Conservation (phyloP, 805 yeast genomes). For the Sugiyamaella lignohabitans region DNA sequence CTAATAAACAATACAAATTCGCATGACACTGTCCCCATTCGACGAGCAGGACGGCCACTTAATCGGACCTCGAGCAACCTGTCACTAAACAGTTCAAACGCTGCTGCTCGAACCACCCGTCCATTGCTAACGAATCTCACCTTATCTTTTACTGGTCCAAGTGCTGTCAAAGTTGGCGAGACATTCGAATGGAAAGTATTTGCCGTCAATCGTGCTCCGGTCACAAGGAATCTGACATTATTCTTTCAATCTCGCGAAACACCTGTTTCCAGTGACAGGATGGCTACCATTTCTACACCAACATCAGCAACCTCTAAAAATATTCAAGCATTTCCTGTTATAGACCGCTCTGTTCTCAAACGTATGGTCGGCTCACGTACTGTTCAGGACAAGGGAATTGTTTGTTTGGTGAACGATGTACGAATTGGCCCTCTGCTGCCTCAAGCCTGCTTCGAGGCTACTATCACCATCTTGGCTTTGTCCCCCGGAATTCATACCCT, state of each 20-base stretch:
- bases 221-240: constrained; percentile 47
- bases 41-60: constrained; percentile 5
- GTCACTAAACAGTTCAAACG: not conserved
- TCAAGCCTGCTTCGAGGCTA: constrained; percentile 57
- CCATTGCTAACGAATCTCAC: constrained; percentile 31
- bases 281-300: no score
- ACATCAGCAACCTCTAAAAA: constrained; percentile 23
- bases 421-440: constrained; percentile 57
- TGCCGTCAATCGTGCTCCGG: constrained; percentile 54
- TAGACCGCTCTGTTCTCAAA: constrained; percentile 24
- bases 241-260: constrained; percentile 32
- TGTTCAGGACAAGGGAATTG: constrained; percentile 47
- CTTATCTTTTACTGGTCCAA: constrained; percentile 57
- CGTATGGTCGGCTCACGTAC: constrained; percentile 36
- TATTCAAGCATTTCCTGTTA: constrained; percentile 3
- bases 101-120: constrained; percentile 3
- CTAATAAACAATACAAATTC: constrained; percentile 9
- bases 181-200: constrained; percentile 58
- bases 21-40: constrained; percentile 6
- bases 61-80: not conserved
- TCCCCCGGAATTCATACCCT: constrained; percentile 59
- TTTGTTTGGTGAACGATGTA: constrained; percentile 60
- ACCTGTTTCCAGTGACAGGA: not conserved
- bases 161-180: constrained; percentile 54
- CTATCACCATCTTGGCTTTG: constrained; percentile 52